Conservation (phyloP, 352 stramenopile genomes). For the Globisporangium lucens region DNA sequence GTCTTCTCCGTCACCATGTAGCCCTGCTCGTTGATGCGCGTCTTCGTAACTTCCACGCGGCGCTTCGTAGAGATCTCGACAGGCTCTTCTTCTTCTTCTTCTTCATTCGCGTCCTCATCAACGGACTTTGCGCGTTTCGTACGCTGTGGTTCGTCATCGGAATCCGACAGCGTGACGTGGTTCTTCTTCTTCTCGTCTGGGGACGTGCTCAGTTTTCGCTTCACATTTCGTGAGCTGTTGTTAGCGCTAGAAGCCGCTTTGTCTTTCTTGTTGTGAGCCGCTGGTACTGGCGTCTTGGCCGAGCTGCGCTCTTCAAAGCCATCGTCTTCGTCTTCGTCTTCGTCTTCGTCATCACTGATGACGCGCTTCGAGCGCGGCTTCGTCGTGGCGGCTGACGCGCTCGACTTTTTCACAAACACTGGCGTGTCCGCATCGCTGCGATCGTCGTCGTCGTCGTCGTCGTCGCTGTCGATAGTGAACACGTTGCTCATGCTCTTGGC, state of each 20-base stretch:
- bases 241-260: background rate
- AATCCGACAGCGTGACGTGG: background rate
- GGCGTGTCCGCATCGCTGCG: slow-evolving; percentile 42
- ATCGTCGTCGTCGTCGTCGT: slow-evolving; percentile 41
- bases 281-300: slow-evolving; percentile 15
- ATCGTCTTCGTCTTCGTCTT: slow-evolving; percentile 53
- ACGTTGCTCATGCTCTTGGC: slow-evolving; percentile 60
- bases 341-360: slow-evolving; percentile 69
- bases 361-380: slow-evolving; percentile 48
- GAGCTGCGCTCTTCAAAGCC: slow-evolving; percentile 1
- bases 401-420: slow-evolving; percentile 64
- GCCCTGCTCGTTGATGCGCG: slow-evolving; percentile 71
- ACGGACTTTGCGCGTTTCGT: slow-evolving; percentile 18
- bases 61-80: slow-evolving; percentile 37
- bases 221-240: slow-evolving; percentile 26
- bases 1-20: slow-evolving; percentile 86
- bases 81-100: slow-evolving; percentile 15
- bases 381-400: background rate
- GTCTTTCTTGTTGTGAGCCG: slow-evolving; percentile 2
- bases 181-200: slow-evolving; percentile 20
- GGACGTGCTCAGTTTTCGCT: slow-evolving; percentile 47
- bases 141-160: slow-evolving; percentile 10
- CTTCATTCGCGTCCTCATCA: slow-evolving; percentile 7
- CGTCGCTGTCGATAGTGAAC: slow-evolving; percentile 67
- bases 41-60: slow-evolving; percentile 62